Evolutionary conservation across 768 basidiomycete species (phyloP).

Genomic region (button mushroom (Agaricus bisporus)): DNA sequence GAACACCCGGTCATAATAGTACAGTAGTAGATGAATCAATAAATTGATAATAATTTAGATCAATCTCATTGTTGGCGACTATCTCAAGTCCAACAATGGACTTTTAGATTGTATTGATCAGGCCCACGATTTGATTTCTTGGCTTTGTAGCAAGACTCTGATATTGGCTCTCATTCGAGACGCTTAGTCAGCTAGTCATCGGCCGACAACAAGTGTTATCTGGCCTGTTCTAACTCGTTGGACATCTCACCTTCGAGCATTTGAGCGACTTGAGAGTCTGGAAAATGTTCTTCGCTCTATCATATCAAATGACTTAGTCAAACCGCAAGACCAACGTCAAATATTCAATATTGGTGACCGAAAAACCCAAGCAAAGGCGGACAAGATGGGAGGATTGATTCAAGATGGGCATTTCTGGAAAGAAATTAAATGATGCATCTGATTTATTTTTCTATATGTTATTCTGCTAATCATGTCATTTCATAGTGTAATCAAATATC

Average conservation of each 20-base stretch:
- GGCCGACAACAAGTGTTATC: constrained; percentile 14
- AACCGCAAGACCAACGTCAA: no score
- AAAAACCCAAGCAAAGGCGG: no score
- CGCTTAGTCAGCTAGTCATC: neutral
- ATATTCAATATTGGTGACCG: no score
- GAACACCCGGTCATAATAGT: no score
- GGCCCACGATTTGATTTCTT: constrained; percentile 19
- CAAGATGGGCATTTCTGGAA: neutral
- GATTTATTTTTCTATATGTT: no score
- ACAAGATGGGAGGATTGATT: no score
- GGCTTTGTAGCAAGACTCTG: constrained; percentile 27
- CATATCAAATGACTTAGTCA: neutral
- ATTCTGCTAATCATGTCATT: no score
- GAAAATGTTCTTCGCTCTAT: neutral
- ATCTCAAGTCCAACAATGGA: constrained; percentile 14
- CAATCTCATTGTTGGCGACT: constrained; percentile 30
- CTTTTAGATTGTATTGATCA: constrained; percentile 16
- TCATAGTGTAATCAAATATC: constrained; percentile 13
- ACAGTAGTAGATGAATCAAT: no score
- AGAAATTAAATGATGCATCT: no score
- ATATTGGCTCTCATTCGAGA: constrained; percentile 17
- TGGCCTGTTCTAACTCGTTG: constrained; percentile 29
- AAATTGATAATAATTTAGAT: no score
- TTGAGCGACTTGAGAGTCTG: constrained; percentile 18
- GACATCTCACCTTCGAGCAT: constrained; percentile 25